These are phyloP conservation scores for Tetrahymena borealis DNA, from an alignment of 73 alveolate genomes.

Conservation along the genomic window DNA sequence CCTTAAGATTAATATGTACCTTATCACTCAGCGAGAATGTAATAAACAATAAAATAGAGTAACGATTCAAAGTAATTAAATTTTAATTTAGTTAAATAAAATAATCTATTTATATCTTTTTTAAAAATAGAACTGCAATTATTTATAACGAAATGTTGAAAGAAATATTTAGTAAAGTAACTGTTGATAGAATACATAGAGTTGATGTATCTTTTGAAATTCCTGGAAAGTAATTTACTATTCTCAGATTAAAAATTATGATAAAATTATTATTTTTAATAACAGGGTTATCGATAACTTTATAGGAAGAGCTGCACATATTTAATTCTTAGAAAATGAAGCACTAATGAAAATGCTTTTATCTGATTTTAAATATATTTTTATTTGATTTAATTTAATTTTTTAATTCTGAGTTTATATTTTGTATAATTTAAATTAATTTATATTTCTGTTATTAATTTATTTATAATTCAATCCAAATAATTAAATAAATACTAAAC, in stretches of 20 bases:
- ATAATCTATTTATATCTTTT: no score
- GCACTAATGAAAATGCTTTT: constrained; percentile 86
- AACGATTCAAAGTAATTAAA: constrained; percentile 5
- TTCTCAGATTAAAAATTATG: no score
- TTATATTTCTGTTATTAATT: no score
- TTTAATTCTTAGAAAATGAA: constrained; percentile 96
- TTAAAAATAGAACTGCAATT: background rate
- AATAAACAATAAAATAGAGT: constrained; percentile 18
- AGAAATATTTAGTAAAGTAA: background rate
- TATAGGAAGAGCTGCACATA: constrained; percentile 99
- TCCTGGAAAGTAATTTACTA: constrained; percentile 20
- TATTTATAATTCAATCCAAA: no score
- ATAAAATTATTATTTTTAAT: no score
- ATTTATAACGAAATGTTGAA: background rate
- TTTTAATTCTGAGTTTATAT: background rate
- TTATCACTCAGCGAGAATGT: constrained; percentile 77
- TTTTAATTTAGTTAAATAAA: background rate
- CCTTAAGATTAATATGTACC: constrained; percentile 82
- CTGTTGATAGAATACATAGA: constrained; percentile 10
- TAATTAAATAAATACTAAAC: no score
- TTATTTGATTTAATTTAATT: constrained; percentile 38
- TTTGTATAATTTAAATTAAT: background rate
- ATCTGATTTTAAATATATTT: constrained; percentile 70
- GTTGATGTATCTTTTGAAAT: constrained; percentile 31
- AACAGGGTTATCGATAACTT: constrained; percentile 82